Evolutionary conservation across 2,329 filamentous ascomycete genomes (phyloP).

Genomic region (Colletotrichum tamarilloi): DNA sequence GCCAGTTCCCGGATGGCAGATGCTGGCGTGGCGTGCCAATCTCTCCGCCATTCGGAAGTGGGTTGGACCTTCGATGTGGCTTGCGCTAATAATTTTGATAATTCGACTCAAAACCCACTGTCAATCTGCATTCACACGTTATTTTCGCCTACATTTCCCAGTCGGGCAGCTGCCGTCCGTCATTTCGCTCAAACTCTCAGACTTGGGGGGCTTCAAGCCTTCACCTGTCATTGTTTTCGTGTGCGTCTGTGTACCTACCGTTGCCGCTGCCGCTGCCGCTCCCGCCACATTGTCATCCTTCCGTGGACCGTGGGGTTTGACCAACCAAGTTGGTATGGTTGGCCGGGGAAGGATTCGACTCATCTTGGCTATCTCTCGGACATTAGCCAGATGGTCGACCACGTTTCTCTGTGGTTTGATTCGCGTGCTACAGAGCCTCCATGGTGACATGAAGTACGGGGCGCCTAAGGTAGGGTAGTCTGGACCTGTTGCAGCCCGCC

Average conservation of each 20-base stretch:
- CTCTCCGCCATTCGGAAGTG: neutral
- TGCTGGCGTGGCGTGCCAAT: neutral
- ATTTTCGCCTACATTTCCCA: slow-evolving; percentile 24
- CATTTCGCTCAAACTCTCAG: slow-evolving; percentile 6
- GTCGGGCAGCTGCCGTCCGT: slow-evolving; percentile 10
- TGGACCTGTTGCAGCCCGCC: neutral
- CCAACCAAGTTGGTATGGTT: neutral
- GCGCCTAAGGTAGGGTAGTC: neutral
- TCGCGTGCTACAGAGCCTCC: neutral
- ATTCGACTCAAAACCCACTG: slow-evolving; percentile 13
- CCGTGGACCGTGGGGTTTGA: neutral
- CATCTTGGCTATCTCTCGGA: neutral
- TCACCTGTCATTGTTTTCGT: neutral
- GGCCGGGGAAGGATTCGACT: neutral
- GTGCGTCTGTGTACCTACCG: neutral
- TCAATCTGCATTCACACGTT: slow-evolving; percentile 17
- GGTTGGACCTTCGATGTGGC: slow-evolving; percentile 12
- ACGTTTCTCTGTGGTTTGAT: neutral
- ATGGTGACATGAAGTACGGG: neutral
- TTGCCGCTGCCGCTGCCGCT: neutral
- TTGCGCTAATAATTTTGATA: slow-evolving; percentile 16
- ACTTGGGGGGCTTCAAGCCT: slow-evolving; percentile 1
- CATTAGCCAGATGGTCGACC: neutral
- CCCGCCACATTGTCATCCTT: neutral
- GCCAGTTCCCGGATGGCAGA: neutral